Evolutionary conservation across 164 flowering plant species (phyloP).

Genomic region (Magnolia kwangsiensis): DNA sequence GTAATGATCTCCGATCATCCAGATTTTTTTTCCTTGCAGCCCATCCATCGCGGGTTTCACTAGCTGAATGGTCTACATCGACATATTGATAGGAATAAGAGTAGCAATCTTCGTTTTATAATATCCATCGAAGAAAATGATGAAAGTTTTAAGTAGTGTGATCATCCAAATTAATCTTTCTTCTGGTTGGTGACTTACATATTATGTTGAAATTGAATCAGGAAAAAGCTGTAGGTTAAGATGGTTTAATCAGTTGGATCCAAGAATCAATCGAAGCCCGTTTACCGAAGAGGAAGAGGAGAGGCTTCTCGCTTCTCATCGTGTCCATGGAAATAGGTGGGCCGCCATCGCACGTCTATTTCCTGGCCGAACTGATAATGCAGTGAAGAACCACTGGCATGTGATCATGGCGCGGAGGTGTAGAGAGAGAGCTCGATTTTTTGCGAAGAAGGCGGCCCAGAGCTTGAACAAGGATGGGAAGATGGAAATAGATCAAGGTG

Average conservation of each 20-base stretch:
- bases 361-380: slow-evolving; percentile 72
- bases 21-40: no score
- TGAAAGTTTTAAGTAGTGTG: no score
- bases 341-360: slow-evolving; percentile 56
- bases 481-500: slow-evolving; percentile 4
- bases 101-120: no score
- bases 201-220: slow-evolving; percentile 12
- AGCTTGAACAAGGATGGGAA: slow-evolving; percentile 9
- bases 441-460: slow-evolving; percentile 33
- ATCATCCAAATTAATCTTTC: not conserved
- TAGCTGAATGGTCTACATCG: no score
- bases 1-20: no score
- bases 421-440: slow-evolving; percentile 43
- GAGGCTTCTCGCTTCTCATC: slow-evolving; percentile 53
- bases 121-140: no score
- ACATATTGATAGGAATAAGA: no score
- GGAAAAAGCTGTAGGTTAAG: slow-evolving; percentile 78
- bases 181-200: not conserved
- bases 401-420: slow-evolving; percentile 54
- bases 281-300: slow-evolving; percentile 74
- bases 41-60: no score
- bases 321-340: slow-evolving; percentile 67
- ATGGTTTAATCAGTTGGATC: slow-evolving; percentile 76
- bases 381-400: slow-evolving; percentile 79
- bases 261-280: slow-evolving; percentile 59